Evolutionary conservation across 306 rosid species (phyloP), one percentile per base, ranked within the genome.

Genomic region (Rosa multiflora): DNA sequence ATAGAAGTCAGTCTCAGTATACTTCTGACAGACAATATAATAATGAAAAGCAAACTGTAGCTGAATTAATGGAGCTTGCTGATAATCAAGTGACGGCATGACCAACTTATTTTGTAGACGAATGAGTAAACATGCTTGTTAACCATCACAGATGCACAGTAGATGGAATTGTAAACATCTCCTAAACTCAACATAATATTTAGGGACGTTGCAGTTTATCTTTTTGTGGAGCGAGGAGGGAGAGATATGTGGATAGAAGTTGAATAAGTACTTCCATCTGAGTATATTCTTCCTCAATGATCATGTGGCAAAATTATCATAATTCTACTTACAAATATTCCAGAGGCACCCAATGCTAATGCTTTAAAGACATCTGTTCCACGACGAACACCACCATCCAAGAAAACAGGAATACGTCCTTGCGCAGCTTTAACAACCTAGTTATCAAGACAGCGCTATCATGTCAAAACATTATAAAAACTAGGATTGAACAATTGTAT

Each of bases 331-430:
- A 96, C 99, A 86, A 96, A 96, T 69, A 93, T 88, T 81, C 99
- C 99, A 51, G 99, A 87, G 72, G 99, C 99, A 74, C 99, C 99
- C 6, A 96, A 87, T 32, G 99, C 99, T 81, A 96, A 85, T 74
- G 99, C 99, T 86, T 96, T 96, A 85, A 96, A 96, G 59, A 96
- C 99, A 80, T 93, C 99, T 17, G 97, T 96, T 85, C 99, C 99
- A 82, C 97, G 97, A 21, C 96, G 96, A 4, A 96, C 94, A 72
- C 99, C 99, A 26, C 99, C 99, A 61, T 94, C 98, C 89, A 94
- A 71, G 80, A 94, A 91, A 2, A 94, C 96, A 23, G 97, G 98
- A 88, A 94, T 12, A 11, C 93, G 91, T 3, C 97, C 98, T 85
- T 89, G 92, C 35, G 96, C 96, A 75, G 87, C 98, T 88, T 94